These are phyloP conservation scores for Ganoderma multipileum DNA, from an alignment of 1,284 basidiomycete species.

Conservation along the genomic window DNA sequence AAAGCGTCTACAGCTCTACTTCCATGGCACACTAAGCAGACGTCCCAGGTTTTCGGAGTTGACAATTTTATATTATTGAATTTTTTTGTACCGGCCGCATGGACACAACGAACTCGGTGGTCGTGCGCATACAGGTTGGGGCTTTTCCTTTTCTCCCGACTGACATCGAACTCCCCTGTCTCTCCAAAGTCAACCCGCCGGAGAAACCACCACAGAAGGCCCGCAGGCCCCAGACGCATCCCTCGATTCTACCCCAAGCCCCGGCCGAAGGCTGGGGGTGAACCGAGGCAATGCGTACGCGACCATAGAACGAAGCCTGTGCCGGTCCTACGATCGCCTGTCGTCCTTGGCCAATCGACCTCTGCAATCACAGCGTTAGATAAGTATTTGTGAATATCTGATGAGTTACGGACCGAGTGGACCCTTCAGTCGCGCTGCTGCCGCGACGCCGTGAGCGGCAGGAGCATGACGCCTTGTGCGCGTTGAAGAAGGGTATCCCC, in stretches of 20 bases:
- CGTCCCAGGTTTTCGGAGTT: background rate
- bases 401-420: background rate
- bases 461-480: background rate
- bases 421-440: background rate
- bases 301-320: background rate
- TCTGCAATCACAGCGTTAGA: background rate
- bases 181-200: background rate
- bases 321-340: background rate
- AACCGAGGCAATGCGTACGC: background rate
- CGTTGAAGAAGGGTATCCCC: background rate
- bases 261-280: background rate
- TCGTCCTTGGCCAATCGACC: background rate
- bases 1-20: background rate
- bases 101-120: background rate
- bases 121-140: background rate
- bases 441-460: background rate
- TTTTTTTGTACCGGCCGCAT: background rate
- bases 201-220: background rate
- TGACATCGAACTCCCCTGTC: background rate
- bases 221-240: background rate
- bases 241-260: background rate
- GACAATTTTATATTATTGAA: background rate
- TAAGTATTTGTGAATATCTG: background rate
- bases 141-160: background rate
- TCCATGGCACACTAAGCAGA: background rate